Conservation (phyloP, 371 early-diverging fungal genomes). For the Circinella minor region DNA sequence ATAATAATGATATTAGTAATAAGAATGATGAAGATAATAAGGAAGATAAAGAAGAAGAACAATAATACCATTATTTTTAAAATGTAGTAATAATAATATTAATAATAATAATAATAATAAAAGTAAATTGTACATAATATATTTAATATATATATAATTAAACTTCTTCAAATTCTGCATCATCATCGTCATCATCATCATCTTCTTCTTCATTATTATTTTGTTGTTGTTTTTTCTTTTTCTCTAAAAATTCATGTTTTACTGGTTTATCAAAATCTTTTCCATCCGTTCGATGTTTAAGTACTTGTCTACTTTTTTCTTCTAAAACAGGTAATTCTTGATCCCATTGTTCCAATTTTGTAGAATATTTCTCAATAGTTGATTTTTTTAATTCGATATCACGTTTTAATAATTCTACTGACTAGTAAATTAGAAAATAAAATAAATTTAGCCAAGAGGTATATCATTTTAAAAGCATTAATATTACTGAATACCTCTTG, state of each 20-base stretch:
- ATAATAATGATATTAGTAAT: too few relatives aligned
- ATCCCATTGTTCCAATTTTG: slow-evolving; percentile 22
- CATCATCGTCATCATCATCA: slow-evolving; percentile 27
- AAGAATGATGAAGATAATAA: too few relatives aligned
- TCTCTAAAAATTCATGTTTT: slow-evolving; percentile 2
- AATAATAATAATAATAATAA: not conserved
- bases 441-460: too few relatives aligned
- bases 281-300: slow-evolving; percentile 22
- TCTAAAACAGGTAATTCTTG: slow-evolving; percentile 21
- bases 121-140: not conserved
- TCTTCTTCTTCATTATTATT: slow-evolving; percentile 25
- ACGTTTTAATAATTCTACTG: slow-evolving; percentile 22
- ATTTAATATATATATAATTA: slow-evolving; percentile 3
- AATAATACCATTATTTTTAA: slow-evolving; percentile 3
- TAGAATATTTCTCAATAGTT: slow-evolving; percentile 19
- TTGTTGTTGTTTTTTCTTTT: slow-evolving; percentile 8
- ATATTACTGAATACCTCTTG: slow-evolving; percentile 26
- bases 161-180: slow-evolving; percentile 28
- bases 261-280: slow-evolving; percentile 18
- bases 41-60: not conserved
- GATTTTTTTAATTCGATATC: slow-evolving; percentile 27
- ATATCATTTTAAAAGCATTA: not conserved
- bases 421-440: slow-evolving; percentile 15
- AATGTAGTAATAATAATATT: not conserved
- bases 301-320: slow-evolving; percentile 15